Conservation (phyloP, 495 filamentous ascomycete species). For the Penicillium lagena region DNA sequence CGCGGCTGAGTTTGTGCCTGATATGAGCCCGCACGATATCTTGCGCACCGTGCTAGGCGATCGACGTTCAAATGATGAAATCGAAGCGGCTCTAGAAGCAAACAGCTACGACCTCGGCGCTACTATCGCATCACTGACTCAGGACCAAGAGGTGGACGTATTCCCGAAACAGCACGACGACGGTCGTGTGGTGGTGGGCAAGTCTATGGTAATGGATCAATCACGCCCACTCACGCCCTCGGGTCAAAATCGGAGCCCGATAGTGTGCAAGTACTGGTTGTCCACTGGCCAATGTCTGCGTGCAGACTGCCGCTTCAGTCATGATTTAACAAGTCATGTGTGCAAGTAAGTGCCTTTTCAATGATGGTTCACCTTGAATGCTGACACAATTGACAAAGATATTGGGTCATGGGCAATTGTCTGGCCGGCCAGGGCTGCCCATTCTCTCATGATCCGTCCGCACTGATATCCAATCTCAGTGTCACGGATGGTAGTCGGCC, state of each 20-base stretch:
- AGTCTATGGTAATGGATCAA: slow-evolving; percentile 75
- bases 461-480: slow-evolving; percentile 62
- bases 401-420: slow-evolving; percentile 96
- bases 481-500: slow-evolving; percentile 50
- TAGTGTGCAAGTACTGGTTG: slow-evolving; percentile 95
- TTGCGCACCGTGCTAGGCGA: slow-evolving; percentile 90
- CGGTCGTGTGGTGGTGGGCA: slow-evolving; percentile 69
- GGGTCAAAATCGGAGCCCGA: slow-evolving; percentile 63
- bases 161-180: slow-evolving; percentile 28
- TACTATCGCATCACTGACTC: slow-evolving; percentile 82
- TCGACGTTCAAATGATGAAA: slow-evolving; percentile 85
- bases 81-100: slow-evolving; percentile 78
- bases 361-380: neutral
- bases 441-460: slow-evolving; percentile 93
- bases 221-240: slow-evolving; percentile 67
- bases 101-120: slow-evolving; percentile 91
- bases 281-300: slow-evolving; percentile 88
- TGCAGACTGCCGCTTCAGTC: slow-evolving; percentile 94
- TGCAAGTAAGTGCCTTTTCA: slow-evolving; percentile 75
- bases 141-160: slow-evolving; percentile 34
- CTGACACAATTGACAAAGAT: slow-evolving; percentile 42
- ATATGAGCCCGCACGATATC: slow-evolving; percentile 99
- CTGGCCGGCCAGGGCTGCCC: slow-evolving; percentile 91
- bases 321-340: slow-evolving; percentile 89
- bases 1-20: slow-evolving; percentile 73